Evolutionary conservation across 176 grass and related monocot genomes (phyloP).

Genomic region (Triticum monococcum): DNA sequence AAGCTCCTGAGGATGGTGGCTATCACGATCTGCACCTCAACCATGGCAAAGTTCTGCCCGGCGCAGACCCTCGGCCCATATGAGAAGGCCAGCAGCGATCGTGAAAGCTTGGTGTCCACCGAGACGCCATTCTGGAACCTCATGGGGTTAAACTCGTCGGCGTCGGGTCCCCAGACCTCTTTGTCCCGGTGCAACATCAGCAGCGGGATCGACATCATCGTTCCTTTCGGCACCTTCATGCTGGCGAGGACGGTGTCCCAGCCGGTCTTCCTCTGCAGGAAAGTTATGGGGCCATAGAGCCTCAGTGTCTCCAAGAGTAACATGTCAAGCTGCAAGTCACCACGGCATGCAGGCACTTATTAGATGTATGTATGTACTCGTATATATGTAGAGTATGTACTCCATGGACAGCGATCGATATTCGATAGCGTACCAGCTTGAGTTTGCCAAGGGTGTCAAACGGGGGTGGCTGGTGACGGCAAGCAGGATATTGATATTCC

Average conservation of each 20-base stretch:
- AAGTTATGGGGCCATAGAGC: constrained; percentile 30
- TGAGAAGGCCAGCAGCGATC: constrained; percentile 43
- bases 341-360: neutral
- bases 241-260: neutral
- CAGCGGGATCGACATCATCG: constrained; percentile 20
- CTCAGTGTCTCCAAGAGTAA: constrained; percentile 37
- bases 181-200: constrained; percentile 37
- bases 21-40: neutral
- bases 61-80: constrained; percentile 43
- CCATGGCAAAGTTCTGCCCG: constrained; percentile 52
- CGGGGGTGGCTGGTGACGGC: neutral
- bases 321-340: constrained; percentile 33
- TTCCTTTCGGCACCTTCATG: constrained; percentile 11
- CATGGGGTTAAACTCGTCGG: constrained; percentile 51
- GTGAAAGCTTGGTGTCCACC: constrained; percentile 24
- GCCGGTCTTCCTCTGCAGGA: constrained; percentile 17
- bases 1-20: constrained; percentile 46
- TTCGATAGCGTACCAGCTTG: constrained; percentile 27
- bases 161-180: constrained; percentile 59
- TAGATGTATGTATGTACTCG: too few relatives aligned
- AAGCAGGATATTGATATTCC: neutral
- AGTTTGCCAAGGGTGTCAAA: constrained; percentile 20
- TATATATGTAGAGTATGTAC: too few relatives aligned
- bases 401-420: too few relatives aligned
- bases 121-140: constrained; percentile 40